Percentiles rank a stretch among this genome's conserved stretches.
These are phyloP conservation scores for Oenanthe javanica DNA, from an alignment of 140 eudicot genomes.

Conservation along the genomic window DNA sequence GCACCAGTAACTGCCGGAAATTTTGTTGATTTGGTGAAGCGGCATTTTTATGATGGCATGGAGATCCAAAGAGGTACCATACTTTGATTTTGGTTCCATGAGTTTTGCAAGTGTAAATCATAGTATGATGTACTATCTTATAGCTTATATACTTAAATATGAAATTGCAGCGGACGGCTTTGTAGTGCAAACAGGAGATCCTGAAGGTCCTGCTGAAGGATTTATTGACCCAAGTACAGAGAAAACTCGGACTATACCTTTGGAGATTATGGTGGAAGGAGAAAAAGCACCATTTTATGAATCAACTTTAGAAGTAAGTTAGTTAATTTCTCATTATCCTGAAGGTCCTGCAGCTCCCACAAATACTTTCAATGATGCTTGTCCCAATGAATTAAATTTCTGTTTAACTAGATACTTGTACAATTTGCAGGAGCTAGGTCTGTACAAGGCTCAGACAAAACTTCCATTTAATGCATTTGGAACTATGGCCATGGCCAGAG, in stretches of 20 bases:
- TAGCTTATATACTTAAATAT: constrained; percentile 12
- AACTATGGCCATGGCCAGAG: constrained; percentile 99
- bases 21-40: constrained; percentile 82
- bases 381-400: background rate
- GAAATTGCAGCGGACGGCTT: constrained; percentile 80
- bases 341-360: background rate
- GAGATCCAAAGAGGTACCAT: constrained; percentile 85
- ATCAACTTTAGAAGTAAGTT: constrained; percentile 81
- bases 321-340: background rate
- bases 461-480: constrained; percentile 98
- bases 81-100: constrained; percentile 24
- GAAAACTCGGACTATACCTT: constrained; percentile 81
- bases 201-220: constrained; percentile 98
- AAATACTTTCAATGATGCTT: background rate
- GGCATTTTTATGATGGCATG: constrained; percentile 99
- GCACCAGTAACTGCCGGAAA: constrained; percentile 98
- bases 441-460: constrained; percentile 95
- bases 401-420: constrained; percentile 2
- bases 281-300: constrained; percentile 90
- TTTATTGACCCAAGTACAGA: constrained; percentile 97
- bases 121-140: background rate
- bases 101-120: background rate
- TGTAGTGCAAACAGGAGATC: constrained; percentile 98
- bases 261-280: constrained; percentile 88
- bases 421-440: constrained; percentile 75